Conservation (phyloP, 202 grass and related monocot species). For the Musa balbisiana region DNA sequence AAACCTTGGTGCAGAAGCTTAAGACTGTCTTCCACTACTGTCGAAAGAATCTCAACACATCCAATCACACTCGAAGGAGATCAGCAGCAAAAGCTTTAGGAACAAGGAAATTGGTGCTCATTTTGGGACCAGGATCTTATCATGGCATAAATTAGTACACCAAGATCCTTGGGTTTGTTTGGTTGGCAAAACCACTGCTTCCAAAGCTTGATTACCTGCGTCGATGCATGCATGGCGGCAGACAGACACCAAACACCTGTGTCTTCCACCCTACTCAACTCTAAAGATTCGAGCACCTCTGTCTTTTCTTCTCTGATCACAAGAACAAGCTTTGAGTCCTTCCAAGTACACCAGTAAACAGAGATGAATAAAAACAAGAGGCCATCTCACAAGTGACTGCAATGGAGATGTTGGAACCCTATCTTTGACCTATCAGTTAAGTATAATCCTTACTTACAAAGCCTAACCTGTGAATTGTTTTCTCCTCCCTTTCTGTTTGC, state of each 20-base stretch:
- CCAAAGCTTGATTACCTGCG: background rate
- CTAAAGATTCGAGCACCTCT: background rate
- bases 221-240: slow-evolving; percentile 22
- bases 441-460: background rate
- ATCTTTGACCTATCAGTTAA: slow-evolving; percentile 7
- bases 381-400: background rate
- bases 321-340: slow-evolving; percentile 16
- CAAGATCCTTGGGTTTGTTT: background rate
- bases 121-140: background rate
- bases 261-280: slow-evolving; percentile 28
- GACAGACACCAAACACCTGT: slow-evolving; percentile 26
- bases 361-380: background rate
- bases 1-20: background rate
- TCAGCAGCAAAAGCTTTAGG: background rate
- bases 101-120: background rate
- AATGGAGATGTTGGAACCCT: background rate
- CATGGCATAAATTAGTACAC: background rate
- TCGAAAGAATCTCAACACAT: background rate
- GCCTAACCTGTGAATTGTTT: background rate
- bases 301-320: background rate
- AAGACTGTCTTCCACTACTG: too few relatives aligned
- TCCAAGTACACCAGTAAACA: slow-evolving; percentile 20
- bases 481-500: background rate
- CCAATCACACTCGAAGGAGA: background rate
- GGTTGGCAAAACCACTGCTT: background rate